A percentile compares a stretch with the other conserved stretches of the same genome.
Evolutionary conservation across 2,329 filamentous ascomycete species (phyloP).

Genomic region (Fusarium sublunatum): DNA sequence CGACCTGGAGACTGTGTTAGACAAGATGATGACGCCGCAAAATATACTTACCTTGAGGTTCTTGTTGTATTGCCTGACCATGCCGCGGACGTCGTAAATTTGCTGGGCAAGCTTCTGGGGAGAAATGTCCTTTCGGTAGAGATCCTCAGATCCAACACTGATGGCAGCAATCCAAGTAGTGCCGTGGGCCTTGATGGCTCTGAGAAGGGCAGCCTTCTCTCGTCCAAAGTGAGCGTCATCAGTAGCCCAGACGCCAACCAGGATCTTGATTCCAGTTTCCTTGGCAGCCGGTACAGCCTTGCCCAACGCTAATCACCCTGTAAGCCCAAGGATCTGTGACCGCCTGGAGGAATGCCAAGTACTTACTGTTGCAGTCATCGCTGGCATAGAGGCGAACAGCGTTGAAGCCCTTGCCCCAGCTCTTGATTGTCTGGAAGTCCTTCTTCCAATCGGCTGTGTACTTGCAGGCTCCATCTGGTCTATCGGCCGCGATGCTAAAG

Average conservation of each 20-base stretch:
- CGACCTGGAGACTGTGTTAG: conserved; percentile 28
- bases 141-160: conserved; percentile 41
- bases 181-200: conserved; percentile 42
- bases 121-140: conserved; percentile 42
- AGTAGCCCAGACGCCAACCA: conserved; percentile 42
- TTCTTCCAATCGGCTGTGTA: conserved; percentile 42
- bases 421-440: conserved; percentile 43
- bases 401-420: conserved; percentile 44
- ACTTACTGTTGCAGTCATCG: conserved; percentile 41
- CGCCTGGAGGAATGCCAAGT: background rate
- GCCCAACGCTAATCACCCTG: conserved; percentile 24
- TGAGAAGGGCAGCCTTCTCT: conserved; percentile 42
- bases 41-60: conserved; percentile 28
- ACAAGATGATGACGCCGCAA: background rate
- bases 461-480: conserved; percentile 38
- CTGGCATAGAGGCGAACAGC: conserved; percentile 39
- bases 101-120: conserved; percentile 41
- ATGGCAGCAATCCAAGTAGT: conserved; percentile 43
- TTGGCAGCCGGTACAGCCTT: conserved; percentile 44
- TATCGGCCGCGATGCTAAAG: conserved; percentile 43
- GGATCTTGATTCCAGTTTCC: conserved; percentile 41
- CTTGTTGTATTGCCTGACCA: conserved; percentile 42
- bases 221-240: conserved; percentile 40
- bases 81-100: conserved; percentile 44
- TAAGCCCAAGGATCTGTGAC: background rate